phyloP scores from a whole-genome alignment of 2,329 filamentous ascomycete species.

The Botryotinia convoluta region DNA sequence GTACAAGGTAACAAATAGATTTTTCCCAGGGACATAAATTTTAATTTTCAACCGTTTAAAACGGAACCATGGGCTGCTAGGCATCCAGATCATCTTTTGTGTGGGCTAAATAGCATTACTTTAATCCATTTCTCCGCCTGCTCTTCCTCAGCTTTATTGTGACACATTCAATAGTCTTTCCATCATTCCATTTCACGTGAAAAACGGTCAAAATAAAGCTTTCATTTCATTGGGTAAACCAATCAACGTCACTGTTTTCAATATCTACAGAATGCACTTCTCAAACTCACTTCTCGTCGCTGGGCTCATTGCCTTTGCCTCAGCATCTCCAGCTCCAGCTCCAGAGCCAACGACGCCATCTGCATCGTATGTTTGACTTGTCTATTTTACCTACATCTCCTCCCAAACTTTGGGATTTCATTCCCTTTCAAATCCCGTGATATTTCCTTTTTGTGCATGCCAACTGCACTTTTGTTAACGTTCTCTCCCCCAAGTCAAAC shows the following conservation, averaged over 20 bases:
- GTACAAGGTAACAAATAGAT: neutral
- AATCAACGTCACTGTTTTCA: neutral
- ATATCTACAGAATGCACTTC: slow-evolving; percentile 9
- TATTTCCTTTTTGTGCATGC: neutral
- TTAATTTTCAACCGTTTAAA: neutral
- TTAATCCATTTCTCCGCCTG: neutral
- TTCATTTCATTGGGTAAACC: neutral
- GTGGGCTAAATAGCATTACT: neutral
- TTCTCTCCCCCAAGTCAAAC: slow-evolving; percentile 13
- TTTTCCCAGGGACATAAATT: neutral
- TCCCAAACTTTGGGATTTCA: no score
- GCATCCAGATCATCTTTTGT: slow-evolving; percentile 1
- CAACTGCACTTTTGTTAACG: neutral
- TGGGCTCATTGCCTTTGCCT: slow-evolving; percentile 16
- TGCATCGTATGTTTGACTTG: slow-evolving; percentile 16
- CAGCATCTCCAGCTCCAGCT: slow-evolving; percentile 18
- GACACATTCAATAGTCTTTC: neutral
- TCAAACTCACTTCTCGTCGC: slow-evolving; percentile 2
- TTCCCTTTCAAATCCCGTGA: neutral
- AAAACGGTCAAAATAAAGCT: neutral
- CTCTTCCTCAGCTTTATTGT: neutral
- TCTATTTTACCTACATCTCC: neutral
- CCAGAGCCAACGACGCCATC: slow-evolving; percentile 10
- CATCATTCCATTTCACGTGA: neutral
- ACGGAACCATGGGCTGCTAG: neutral